Conservation (phyloP, 139 green algal species). For the Chlorella vulgaris region DNA sequence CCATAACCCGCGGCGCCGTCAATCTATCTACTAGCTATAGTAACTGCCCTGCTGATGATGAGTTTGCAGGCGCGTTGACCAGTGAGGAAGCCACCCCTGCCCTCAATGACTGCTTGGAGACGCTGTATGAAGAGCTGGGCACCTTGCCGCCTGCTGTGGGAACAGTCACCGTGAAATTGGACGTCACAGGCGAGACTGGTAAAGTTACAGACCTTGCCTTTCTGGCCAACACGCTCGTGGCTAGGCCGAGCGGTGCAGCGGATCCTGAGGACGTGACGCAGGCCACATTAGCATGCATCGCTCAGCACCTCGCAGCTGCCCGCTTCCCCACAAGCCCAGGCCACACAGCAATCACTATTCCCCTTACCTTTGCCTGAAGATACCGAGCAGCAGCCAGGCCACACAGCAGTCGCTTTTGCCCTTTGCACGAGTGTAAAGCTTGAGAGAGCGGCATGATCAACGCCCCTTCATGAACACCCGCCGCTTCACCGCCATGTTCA, state of each 20-base stretch:
- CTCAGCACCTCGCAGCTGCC: constrained; percentile 23
- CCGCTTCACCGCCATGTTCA: no score
- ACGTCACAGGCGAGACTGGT: constrained; percentile 36
- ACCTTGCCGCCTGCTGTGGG: constrained; percentile 41
- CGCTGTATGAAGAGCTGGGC: constrained; percentile 54
- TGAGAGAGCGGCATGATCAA: no score
- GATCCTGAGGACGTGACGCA: constrained; percentile 19
- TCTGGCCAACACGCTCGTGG: constrained; percentile 63
- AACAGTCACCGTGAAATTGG: constrained; percentile 44
- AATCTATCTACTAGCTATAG: not conserved
- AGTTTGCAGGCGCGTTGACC: constrained; percentile 44
- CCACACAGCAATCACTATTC: constrained; percentile 12
- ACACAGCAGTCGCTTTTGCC: no score
- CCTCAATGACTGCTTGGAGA: constrained; percentile 49
- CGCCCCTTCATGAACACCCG: no score
- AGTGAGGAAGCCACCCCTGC: constrained; percentile 49
- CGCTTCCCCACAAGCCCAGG: constrained; percentile 11
- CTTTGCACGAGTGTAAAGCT: no score
- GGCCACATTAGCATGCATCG: constrained; percentile 30
- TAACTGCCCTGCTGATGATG: not conserved
- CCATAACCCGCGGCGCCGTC: no score
- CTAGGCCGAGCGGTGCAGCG: constrained; percentile 32
- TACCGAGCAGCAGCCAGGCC: no score
- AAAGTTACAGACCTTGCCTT: constrained; percentile 38
- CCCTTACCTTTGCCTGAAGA: no score